Conservation (phyloP, 2,329 filamentous ascomycete genomes). For the Cladosporium halotolerans region DNA sequence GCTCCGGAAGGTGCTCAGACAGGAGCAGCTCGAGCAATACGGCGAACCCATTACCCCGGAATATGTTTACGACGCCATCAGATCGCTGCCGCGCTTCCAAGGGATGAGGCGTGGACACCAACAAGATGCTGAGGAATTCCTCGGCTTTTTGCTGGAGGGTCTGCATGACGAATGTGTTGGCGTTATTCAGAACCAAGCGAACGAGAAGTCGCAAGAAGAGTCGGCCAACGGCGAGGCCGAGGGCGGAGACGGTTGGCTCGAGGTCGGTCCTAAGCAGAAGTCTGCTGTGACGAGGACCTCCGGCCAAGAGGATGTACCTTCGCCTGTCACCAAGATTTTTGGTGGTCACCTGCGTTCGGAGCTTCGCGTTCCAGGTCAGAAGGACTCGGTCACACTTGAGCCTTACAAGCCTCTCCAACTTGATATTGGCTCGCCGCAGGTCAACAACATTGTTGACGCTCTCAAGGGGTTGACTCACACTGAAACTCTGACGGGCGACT, state of each 20-base stretch:
- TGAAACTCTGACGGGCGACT: conserved; percentile 80
- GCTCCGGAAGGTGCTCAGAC: conserved; percentile 67
- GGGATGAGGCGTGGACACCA: conserved; percentile 94
- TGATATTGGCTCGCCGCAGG: conserved; percentile 80
- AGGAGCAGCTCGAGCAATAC: conserved; percentile 78
- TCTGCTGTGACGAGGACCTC: conserved; percentile 79
- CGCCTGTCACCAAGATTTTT: conserved; percentile 90
- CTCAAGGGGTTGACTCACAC: conserved; percentile 76
- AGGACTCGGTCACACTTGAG: conserved; percentile 85
- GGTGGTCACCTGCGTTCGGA: conserved; percentile 87
- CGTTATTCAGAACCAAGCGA: conserved; percentile 51
- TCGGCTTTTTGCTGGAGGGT: conserved; percentile 86
- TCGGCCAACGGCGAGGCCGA: conserved; percentile 29
- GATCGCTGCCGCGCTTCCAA: conserved; percentile 77
- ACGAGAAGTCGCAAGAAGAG: conserved; percentile 24
- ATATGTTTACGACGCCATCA: conserved; percentile 91
- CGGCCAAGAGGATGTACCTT: conserved; percentile 48
- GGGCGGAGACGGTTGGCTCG: conserved; percentile 66
- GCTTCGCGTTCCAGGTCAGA: conserved; percentile 75
- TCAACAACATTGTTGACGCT: conserved; percentile 88
- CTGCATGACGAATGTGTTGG: conserved; percentile 86
- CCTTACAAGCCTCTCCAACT: conserved; percentile 92
- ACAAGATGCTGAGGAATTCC: conserved; percentile 95
- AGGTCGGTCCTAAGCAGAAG: conserved; percentile 89
- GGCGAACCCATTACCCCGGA: conserved; percentile 89